phyloP scores from a whole-genome alignment of 176 grass and related monocot species.

The Poa pratensis region DNA sequence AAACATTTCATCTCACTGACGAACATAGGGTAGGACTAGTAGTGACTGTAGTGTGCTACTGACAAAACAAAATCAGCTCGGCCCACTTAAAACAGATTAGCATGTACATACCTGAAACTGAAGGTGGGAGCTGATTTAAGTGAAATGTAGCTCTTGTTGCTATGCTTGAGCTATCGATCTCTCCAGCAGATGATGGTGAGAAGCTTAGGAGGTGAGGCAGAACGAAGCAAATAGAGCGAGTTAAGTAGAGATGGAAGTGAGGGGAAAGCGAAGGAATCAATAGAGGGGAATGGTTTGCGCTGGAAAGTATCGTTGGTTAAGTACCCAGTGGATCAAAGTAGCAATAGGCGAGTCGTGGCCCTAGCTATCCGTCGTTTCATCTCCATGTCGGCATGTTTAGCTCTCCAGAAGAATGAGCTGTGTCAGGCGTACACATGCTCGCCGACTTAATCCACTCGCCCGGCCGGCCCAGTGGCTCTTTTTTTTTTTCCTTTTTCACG shows the following conservation, averaged over 20 bases:
- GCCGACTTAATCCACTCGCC: neutral
- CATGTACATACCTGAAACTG: neutral
- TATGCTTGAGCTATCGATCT: slow-evolving; percentile 14
- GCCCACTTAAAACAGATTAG: too few species aligned
- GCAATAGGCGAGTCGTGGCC: neutral
- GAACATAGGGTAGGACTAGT: neutral
- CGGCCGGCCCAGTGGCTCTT: neutral
- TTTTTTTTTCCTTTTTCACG: too few species aligned
- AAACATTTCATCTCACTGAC: neutral
- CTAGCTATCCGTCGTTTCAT: slow-evolving; percentile 18
- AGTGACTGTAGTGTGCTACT: neutral
- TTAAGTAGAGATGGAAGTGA: neutral
- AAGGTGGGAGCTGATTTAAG: neutral
- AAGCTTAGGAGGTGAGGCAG: slow-evolving; percentile 13
- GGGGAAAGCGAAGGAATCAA: slow-evolving; percentile 7
- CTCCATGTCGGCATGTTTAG: neutral
- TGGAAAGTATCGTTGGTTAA: slow-evolving; percentile 16
- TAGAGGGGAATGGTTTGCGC: neutral
- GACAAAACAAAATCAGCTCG: neutral
- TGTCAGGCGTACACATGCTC: neutral
- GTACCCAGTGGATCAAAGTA: neutral
- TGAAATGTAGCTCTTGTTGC: neutral
- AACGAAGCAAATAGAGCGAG: neutral
- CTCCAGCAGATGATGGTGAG: neutral
- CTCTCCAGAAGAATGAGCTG: neutral